Percentiles rank a stretch among this genome's conserved stretches.
Conservation (phyloP, 169 alveolate genomes). For the Cryptosporidium ubiquitum region DNA sequence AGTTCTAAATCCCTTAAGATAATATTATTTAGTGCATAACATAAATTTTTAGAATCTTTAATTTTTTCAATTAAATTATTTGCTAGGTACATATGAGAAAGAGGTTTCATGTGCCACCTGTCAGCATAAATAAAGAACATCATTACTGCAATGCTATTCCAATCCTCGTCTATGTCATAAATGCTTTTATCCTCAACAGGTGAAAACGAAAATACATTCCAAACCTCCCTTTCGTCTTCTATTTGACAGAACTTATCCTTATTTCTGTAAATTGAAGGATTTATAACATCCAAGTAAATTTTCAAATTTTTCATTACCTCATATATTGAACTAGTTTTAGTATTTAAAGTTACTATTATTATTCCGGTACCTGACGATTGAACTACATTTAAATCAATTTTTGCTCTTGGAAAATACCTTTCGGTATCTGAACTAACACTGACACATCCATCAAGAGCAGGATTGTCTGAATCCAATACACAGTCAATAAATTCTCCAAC, state of each 20-base stretch:
- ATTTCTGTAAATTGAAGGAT: constrained; percentile 36
- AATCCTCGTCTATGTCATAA: constrained; percentile 48
- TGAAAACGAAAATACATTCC: constrained; percentile 50
- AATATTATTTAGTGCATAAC: constrained; percentile 30
- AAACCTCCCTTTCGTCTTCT: constrained; percentile 27
- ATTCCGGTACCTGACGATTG: constrained; percentile 66
- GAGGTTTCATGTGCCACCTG: constrained; percentile 59
- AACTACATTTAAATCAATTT: constrained; percentile 31
- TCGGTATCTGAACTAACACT: constrained; percentile 27
- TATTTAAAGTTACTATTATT: constrained; percentile 26
- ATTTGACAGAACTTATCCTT: background rate
- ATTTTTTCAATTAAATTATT: constrained; percentile 19
- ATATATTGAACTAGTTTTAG: constrained; percentile 17
- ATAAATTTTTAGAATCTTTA: constrained; percentile 42
- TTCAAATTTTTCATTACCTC: constrained; percentile 29
- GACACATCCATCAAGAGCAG: constrained; percentile 44
- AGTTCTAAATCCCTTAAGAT: constrained; percentile 28
- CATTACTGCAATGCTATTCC: constrained; percentile 56
- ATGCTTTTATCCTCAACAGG: constrained; percentile 25
- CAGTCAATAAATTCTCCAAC: constrained; percentile 67
- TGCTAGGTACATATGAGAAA: constrained; percentile 23
- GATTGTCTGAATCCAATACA: background rate
- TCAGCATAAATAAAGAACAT: constrained; percentile 59
- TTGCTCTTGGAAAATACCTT: constrained; percentile 52
- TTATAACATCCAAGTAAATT: constrained; percentile 35